Percentiles rank a stretch among this genome's conserved stretches.
phyloP scores from a whole-genome alignment of 2,329 filamentous ascomycete species.

The Macrophomina phaseolina region DNA sequence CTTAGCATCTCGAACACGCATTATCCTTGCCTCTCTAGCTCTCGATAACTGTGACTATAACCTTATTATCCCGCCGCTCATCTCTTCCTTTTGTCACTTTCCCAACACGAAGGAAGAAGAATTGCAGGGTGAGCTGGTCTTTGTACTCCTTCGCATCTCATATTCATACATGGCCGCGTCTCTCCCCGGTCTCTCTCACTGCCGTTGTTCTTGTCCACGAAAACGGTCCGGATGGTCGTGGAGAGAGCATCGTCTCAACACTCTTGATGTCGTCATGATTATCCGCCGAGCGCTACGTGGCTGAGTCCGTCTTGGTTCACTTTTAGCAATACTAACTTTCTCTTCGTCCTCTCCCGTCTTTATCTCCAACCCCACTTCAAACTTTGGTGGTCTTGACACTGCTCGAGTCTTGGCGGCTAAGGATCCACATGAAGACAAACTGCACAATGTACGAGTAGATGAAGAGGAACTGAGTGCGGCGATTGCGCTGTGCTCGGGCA shows the following conservation, averaged over 20 bases:
- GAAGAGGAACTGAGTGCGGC: conserved; percentile 90
- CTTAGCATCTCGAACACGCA: not conserved
- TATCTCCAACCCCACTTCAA: not conserved
- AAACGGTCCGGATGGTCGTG: not conserved
- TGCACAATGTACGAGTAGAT: conserved; percentile 94
- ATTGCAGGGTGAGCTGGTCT: not conserved
- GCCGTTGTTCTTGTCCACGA: not conserved
- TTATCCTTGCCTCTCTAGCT: not conserved
- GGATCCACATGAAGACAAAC: conserved; percentile 87
- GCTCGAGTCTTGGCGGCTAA: conserved; percentile 21
- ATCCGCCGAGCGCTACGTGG: not conserved
- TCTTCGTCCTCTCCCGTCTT: not conserved
- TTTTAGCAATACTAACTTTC: not conserved
- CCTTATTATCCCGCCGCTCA: not conserved
- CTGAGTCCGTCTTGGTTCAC: not conserved
- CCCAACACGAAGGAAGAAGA: not conserved
- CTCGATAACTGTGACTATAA: not conserved
- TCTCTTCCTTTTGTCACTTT: not conserved
- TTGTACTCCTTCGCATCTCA: not conserved
- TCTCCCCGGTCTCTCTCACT: not conserved
- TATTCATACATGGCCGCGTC: not conserved
- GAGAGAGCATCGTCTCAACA: not conserved
- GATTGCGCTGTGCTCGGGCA: conserved; percentile 82
- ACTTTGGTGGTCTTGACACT: conserved; percentile 12
- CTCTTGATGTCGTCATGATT: not conserved